phyloP scores from a whole-genome alignment of 768 basidiomycete species.

The Lentinus brumalis region DNA sequence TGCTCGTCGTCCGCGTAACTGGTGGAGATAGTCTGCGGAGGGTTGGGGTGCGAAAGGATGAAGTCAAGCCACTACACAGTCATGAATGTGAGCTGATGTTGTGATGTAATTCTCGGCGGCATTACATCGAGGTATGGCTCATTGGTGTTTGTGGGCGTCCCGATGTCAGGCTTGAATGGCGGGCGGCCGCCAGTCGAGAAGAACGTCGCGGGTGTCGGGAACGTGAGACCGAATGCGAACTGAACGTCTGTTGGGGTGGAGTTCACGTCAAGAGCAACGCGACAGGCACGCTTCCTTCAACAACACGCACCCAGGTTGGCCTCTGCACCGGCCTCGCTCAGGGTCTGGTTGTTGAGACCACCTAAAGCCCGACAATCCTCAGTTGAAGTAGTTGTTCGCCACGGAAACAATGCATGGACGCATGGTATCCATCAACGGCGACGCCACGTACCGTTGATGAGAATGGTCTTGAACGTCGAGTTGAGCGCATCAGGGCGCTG shows the following conservation, averaged over 20 bases:
- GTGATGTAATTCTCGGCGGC: neutral
- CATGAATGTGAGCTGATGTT: neutral
- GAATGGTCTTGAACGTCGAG: constrained; percentile 53
- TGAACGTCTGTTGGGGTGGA: constrained; percentile 48
- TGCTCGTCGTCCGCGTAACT: constrained; percentile 77
- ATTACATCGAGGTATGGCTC: constrained; percentile 49
- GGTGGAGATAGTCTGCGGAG: constrained; percentile 67
- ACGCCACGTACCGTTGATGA: constrained; percentile 50
- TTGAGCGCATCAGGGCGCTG: constrained; percentile 34
- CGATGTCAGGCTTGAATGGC: constrained; percentile 53
- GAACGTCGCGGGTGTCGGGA: constrained; percentile 60
- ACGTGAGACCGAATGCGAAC: constrained; percentile 64
- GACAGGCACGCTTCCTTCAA: neutral
- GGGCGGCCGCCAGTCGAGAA: constrained; percentile 65
- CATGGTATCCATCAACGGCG: neutral
- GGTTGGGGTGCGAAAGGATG: constrained; percentile 44
- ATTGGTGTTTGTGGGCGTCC: constrained; percentile 44
- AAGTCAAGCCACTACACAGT: constrained; percentile 60
- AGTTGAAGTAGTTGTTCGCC: neutral
- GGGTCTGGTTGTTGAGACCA: constrained; percentile 60
- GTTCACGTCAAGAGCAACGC: neutral
- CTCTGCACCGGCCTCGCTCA: constrained; percentile 57
- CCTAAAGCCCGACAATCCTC: constrained; percentile 38
- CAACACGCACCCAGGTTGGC: constrained; percentile 48
- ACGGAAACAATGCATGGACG: too few relatives aligned